These are phyloP conservation scores for Linnemannia elongata DNA, from an alignment of 192 early-diverging fungal species.

Conservation along the genomic window DNA sequence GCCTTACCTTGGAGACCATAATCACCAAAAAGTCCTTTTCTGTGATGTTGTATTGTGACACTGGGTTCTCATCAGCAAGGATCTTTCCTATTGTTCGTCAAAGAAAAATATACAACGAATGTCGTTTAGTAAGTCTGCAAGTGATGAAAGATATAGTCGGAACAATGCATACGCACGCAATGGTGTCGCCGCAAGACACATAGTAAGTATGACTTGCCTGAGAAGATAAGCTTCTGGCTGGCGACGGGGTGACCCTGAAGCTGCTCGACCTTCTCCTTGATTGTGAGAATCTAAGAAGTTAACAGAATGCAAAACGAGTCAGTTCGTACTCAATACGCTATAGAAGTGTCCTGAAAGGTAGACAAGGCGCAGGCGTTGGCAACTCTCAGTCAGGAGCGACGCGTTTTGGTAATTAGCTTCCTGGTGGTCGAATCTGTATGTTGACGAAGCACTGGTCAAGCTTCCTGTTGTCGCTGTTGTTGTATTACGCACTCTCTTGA, in stretches of 20 bases:
- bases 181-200: not conserved
- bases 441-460: not conserved
- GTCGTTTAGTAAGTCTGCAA: not conserved
- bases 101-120: not conserved
- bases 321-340: not conserved
- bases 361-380: not conserved
- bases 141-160: not conserved
- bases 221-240: constrained; percentile 90
- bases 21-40: constrained; percentile 97
- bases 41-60: constrained; percentile 80
- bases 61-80: constrained; percentile 80
- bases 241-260: constrained; percentile 76
- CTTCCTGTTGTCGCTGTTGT: not conserved
- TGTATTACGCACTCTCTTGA: not conserved
- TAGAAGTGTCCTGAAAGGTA: too few species aligned
- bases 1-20: constrained; percentile 90
- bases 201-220: constrained; percentile 63
- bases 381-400: not conserved
- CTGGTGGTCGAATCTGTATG: not conserved
- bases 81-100: constrained; percentile 81
- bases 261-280: constrained; percentile 86
- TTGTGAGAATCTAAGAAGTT: constrained; percentile 70
- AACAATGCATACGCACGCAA: not conserved
- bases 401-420: not conserved
- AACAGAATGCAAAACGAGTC: not conserved